Base-by-base conservation (phyloP, 2,329 filamentous ascomycete genomes). In the Lachnellula cervina region DNA sequence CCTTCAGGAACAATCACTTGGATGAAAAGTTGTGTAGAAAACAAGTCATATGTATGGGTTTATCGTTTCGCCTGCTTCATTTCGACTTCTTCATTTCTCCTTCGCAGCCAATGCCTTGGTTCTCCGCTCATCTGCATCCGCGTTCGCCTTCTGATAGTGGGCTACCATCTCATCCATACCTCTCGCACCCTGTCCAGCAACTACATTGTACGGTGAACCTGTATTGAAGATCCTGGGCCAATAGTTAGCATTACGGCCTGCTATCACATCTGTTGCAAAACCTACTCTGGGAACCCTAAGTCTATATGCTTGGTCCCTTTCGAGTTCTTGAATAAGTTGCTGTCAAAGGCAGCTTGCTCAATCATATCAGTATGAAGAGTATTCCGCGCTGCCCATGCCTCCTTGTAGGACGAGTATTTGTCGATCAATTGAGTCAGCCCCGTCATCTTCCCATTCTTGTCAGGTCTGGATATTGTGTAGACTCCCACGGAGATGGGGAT, bases 211-310 rank as follows among this genome's bases (percentile, higher is more conserved):
- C 16, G 83, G 83, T 1, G 81, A 81, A 51, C 81, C 80, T 21
- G 73, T 71, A 68, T 87, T 87, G 72, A 88, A 80, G 61, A 80
- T 73, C 64, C 84, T 88, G 66, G 83, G 63, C 14, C 25, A 38
- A 17, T 50, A 40, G 47, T 64, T 50, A 64, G 58, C 35, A 11
- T 34, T 13, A 11, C 5, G n/a, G 17, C 7, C 13, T 17, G n/a
- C 16, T n/a, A 37, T 48, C 25, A 48, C 13, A 13, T 51, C 21
- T 21, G n/a, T 42, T 49, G 47, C 28, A 51, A 42, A 52, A 80
- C 84, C 59, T 80, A 88, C 85, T 88, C 85, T 35, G 81, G 83
- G 64, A 80, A 83, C 67, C 72, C 80, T 70, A 88, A 69, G 19
- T 82, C 76, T 45, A 83, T 73, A 62, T 76, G 70, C 47, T 66